phyloP scores from a whole-genome alignment of 768 basidiomycete species.

The Leccinum rimulosum region DNA sequence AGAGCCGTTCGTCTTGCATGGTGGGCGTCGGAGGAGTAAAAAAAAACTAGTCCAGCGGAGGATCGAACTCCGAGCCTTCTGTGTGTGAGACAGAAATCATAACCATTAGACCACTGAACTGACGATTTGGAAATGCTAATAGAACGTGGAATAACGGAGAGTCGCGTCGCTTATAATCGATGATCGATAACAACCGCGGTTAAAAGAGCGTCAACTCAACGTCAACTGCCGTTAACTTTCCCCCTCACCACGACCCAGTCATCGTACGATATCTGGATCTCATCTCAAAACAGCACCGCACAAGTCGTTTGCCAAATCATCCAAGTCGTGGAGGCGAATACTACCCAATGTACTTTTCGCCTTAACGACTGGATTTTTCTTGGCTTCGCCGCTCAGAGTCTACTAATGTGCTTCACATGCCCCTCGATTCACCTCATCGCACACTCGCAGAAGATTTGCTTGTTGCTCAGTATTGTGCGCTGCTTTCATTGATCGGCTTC shows the following conservation, averaged over 20 bases:
- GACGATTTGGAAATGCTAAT: neutral
- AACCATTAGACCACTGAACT: constrained; percentile 39
- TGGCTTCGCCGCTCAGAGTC: neutral
- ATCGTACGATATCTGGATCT: too few relatives aligned
- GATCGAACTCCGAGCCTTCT: constrained; percentile 38
- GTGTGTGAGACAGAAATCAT: constrained; percentile 39
- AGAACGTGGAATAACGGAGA: neutral
- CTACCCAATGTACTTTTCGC: neutral
- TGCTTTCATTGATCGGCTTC: neutral
- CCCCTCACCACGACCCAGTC: too few relatives aligned
- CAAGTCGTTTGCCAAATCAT: too few relatives aligned
- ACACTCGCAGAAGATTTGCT: neutral
- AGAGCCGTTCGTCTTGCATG: constrained; percentile 28
- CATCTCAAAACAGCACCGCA: too few relatives aligned
- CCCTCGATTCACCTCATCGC: constrained; percentile 4
- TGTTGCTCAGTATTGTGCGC: constrained; percentile 4
- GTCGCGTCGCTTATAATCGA: too few relatives aligned
- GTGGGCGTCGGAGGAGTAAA: neutral
- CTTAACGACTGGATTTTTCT: neutral
- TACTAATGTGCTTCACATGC: neutral
- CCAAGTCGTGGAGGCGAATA: neutral
- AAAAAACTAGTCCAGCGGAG: constrained; percentile 34
- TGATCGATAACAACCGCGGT: too few relatives aligned
- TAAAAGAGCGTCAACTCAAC: too few relatives aligned
- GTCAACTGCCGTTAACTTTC: too few relatives aligned